phyloP scores from a whole-genome alignment of 805 yeast species.

The Candida qinlingensis region DNA sequence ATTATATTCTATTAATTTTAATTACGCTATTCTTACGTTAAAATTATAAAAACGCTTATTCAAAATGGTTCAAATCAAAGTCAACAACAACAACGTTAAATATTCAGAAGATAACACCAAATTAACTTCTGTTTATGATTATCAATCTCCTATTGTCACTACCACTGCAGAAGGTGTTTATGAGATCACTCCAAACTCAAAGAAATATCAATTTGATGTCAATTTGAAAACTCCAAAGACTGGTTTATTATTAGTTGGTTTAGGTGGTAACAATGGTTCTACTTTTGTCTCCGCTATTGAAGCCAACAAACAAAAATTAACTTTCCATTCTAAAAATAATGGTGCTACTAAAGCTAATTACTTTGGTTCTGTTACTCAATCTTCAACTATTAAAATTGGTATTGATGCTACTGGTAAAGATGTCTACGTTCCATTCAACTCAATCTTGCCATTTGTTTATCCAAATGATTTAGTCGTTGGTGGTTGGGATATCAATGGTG shows the following conservation, averaged over 20 bases:
- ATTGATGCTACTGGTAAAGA: conserved; percentile 76
- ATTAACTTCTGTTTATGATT: conserved; percentile 54
- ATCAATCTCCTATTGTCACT: conserved; percentile 67
- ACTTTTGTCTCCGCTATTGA: conserved; percentile 80
- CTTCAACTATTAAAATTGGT: conserved; percentile 86
- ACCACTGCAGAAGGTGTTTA: conserved; percentile 39
- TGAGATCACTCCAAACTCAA: conserved; percentile 63
- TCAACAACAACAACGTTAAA: conserved; percentile 45
- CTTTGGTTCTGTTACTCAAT: conserved; percentile 91
- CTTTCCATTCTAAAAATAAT: conserved; percentile 69
- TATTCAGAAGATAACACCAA: conserved; percentile 41
- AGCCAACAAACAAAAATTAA: conserved; percentile 76
- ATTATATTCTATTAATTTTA: conserved; percentile 16
- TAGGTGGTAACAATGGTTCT: conserved; percentile 96
- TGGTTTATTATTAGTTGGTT: conserved; percentile 87
- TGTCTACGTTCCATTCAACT: conserved; percentile 87
- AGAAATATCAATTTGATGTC: conserved; percentile 80
- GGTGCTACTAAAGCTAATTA: conserved; percentile 72
- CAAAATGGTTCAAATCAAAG: conserved; percentile 35
- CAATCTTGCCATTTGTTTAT: conserved; percentile 78
- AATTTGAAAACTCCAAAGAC: conserved; percentile 78
- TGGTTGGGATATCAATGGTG: conserved; percentile 90
- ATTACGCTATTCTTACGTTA: background rate
- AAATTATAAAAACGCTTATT: conserved; percentile 7
- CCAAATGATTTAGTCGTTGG: conserved; percentile 88